Evolutionary conservation across 805 yeast genomes (phyloP).

Genomic region (Starmerella etchellsii): DNA sequence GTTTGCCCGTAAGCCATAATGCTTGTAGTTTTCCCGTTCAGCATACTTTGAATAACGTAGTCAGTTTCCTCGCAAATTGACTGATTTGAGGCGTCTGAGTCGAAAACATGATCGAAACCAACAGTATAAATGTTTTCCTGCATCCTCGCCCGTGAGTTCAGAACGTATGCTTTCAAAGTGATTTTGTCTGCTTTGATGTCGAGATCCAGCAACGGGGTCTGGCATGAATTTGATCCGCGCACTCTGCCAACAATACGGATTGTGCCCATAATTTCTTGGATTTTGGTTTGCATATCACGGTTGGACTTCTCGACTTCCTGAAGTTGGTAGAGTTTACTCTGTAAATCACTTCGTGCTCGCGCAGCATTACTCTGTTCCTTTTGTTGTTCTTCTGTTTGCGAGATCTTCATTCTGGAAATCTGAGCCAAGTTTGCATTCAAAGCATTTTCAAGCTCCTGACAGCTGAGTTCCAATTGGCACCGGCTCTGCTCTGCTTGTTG

Average conservation of each 20-base stretch:
- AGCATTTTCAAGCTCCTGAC: too few species aligned
- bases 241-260: conserved; percentile 83
- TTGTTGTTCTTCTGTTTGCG: too few species aligned
- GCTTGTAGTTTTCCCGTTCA: conserved; percentile 85
- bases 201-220: conserved; percentile 1
- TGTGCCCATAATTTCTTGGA: conserved; percentile 79
- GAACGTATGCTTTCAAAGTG: neutral
- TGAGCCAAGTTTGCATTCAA: too few species aligned
- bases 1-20: conserved; percentile 97
- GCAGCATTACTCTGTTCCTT: too few species aligned
- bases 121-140: conserved; percentile 29
- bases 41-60: conserved; percentile 69
- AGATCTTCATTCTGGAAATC: too few species aligned
- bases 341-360: too few species aligned
- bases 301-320: conserved; percentile 6
- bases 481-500: too few species aligned
- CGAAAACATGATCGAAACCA: conserved; percentile 69
- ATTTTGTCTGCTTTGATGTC: conserved; percentile 1
- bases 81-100: conserved; percentile 37
- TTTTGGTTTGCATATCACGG: conserved; percentile 3
- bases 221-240: conserved; percentile 37
- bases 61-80: conserved; percentile 74
- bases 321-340: too few species aligned
- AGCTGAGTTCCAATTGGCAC: too few species aligned
- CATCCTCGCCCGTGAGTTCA: conserved; percentile 1